A percentile compares a stretch with the other conserved stretches of the same genome.
Evolutionary conservation across 345 rosid genomes (phyloP).

Genomic region (Salix viminalis): DNA sequence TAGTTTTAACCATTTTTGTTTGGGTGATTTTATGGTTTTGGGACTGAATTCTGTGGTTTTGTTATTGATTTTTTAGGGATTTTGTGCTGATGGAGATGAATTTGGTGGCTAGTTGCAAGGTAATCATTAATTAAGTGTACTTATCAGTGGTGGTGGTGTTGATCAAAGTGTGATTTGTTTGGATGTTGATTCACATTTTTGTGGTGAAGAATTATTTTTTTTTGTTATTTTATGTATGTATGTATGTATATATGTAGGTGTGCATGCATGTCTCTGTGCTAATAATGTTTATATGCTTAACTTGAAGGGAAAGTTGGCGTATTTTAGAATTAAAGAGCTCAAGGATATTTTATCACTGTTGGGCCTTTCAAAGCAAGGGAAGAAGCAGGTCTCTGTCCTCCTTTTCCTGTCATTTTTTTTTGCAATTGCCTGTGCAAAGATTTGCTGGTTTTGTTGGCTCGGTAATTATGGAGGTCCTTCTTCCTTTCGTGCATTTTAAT

Average conservation of each 20-base stretch:
- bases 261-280: background rate
- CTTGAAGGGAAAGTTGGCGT: slow-evolving; percentile 31
- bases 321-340: slow-evolving; percentile 39
- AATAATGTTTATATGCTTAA: background rate
- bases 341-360: slow-evolving; percentile 32
- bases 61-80: background rate
- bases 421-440: background rate
- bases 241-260: background rate
- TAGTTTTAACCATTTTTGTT: background rate
- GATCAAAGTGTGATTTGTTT: background rate
- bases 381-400: slow-evolving; percentile 30
- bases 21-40: background rate
- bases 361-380: slow-evolving; percentile 37
- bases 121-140: background rate
- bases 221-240: background rate
- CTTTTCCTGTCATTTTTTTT: background rate
- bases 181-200: background rate
- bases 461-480: background rate
- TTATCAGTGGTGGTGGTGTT: background rate
- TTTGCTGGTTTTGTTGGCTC: background rate
- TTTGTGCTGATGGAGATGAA: background rate
- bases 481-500: background rate
- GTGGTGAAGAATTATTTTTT: background rate
- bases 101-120: slow-evolving; percentile 2
- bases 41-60: background rate